Conservation (phyloP, 140 eudicot species). For the Senecio squalidus region DNA sequence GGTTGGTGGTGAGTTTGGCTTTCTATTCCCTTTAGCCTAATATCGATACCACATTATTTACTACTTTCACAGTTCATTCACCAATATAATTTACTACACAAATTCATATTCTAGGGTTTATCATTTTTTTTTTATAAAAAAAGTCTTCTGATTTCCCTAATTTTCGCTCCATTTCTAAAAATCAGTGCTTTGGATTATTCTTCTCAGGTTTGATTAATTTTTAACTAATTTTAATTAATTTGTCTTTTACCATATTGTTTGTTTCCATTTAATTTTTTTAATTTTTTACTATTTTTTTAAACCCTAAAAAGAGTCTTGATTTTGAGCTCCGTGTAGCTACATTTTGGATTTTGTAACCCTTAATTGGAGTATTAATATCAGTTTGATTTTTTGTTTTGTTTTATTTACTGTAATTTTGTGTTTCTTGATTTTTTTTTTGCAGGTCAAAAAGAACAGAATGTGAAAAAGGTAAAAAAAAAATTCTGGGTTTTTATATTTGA, state of each 20-base stretch:
- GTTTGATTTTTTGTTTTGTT: conserved; percentile 23
- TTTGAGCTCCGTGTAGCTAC: conserved; percentile 39
- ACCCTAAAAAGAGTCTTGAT: conserved; percentile 15
- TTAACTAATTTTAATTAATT: conserved; percentile 12
- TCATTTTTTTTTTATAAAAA: no score
- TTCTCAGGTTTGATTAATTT: neutral
- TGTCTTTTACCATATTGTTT: conserved; percentile 45
- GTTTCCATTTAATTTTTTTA: conserved; percentile 19
- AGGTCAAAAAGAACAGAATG: no score
- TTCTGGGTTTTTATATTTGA: no score
- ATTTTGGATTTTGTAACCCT: conserved; percentile 27
- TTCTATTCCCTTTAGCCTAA: no score
- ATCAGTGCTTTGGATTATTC: neutral
- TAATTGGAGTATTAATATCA: conserved; percentile 15
- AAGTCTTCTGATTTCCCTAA: conserved; percentile 29
- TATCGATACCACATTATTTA: no score
- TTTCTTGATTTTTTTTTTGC: no score
- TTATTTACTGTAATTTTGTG: no score
- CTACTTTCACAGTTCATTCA: no score
- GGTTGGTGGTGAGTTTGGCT: no score
- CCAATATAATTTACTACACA: no score
- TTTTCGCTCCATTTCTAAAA: conserved; percentile 25
- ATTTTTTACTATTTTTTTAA: conserved; percentile 6
- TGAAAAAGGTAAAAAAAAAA: no score
- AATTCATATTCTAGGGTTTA: no score